A percentile compares a stretch with the other conserved stretches of the same genome.
phyloP scores from a whole-genome alignment of 2,329 filamentous ascomycete species.

The Chaetothyriales sp. region DNA sequence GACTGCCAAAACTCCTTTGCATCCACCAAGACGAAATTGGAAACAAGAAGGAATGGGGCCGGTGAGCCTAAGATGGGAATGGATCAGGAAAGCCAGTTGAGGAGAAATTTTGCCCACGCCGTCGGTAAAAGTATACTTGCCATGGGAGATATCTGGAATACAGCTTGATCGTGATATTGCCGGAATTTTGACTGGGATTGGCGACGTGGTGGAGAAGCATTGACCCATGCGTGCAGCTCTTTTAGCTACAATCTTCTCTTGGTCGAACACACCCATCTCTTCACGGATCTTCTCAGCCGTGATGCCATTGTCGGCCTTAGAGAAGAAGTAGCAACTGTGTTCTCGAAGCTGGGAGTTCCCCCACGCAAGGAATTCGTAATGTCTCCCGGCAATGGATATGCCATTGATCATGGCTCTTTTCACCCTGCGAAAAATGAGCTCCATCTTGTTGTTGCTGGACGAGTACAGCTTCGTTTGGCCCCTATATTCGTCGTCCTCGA shows the following conservation, averaged over 20 bases:
- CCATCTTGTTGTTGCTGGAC: conserved; percentile 40
- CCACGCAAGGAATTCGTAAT: conserved; percentile 82
- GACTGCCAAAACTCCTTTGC: conserved; percentile 72
- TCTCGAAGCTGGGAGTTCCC: conserved; percentile 92
- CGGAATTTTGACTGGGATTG: conserved; percentile 25
- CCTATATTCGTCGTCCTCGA: conserved; percentile 58
- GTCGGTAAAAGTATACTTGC: conserved; percentile 66
- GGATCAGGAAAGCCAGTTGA: conserved; percentile 59
- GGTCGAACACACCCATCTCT: conserved; percentile 74
- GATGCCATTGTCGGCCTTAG: conserved; percentile 41
- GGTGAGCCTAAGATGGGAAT: conserved; percentile 51
- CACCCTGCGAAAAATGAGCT: conserved; percentile 61
- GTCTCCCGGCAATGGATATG: conserved; percentile 64
- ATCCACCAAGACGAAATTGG: conserved; percentile 84
- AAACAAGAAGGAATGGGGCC: conserved; percentile 58
- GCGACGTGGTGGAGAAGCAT: conserved; percentile 77
- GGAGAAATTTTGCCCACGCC: conserved; percentile 85
- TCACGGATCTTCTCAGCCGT: conserved; percentile 61
- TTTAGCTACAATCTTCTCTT: conserved; percentile 75
- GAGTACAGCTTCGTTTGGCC: conserved; percentile 44
- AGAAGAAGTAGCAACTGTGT: conserved; percentile 81
- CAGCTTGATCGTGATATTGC: conserved; percentile 30
- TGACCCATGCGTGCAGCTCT: conserved; percentile 80
- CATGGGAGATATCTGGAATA: conserved; percentile 55
- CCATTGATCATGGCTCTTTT: conserved; percentile 58